Base-by-base conservation (phyloP, 192 early-diverging fungal species). In the Gonapodya prolifera region DNA sequence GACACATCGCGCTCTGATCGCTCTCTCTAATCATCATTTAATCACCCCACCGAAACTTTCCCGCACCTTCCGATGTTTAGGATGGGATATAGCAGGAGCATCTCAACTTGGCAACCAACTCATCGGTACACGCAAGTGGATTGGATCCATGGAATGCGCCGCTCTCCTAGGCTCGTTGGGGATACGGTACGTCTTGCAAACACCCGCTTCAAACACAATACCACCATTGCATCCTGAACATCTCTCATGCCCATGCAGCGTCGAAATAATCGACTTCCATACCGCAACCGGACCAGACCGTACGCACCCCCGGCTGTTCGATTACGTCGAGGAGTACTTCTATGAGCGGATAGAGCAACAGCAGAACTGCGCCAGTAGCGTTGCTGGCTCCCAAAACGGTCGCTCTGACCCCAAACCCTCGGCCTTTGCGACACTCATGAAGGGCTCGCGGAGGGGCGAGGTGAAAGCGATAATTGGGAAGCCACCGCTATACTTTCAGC, bases 401-500 rank as follows among this genome's bases (percentile, higher is more conserved):
- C 28, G 80, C 33, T 18, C 18, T 30, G 33, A 17, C 16, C 17
- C 17, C 29, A 33, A 28, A 29, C 18, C 17, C 23, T 18, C 73
- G 18, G 35, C 32, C 35, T 69, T 18, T 29, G 28, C 77, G 34
- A 30, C 32, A 79, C 31, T 79, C n/a, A 34, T 76, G 1, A 79
- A 0, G 0, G 36, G 30, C 0, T 79, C 78, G 31, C 13, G 29
- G 30, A 77, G 74, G 29, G 70, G 35, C 28, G n/a, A 33, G 28
- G 70, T 78, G 17, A 69, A 71, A 78, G 69, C 70, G 23, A 30
- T 33, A 33, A 75, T 30, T 75, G 76, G 76, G 76, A 76, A 82
- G 75, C 87, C 86, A 1, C 90, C 91, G 8, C 77, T 93, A 1
- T 93, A 93, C 76, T 79, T 91, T 33, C 91, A 93, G 81, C 89